Conservation (phyloP, 805 yeast genomes). For the Sugiyamaella lignohabitans region DNA sequence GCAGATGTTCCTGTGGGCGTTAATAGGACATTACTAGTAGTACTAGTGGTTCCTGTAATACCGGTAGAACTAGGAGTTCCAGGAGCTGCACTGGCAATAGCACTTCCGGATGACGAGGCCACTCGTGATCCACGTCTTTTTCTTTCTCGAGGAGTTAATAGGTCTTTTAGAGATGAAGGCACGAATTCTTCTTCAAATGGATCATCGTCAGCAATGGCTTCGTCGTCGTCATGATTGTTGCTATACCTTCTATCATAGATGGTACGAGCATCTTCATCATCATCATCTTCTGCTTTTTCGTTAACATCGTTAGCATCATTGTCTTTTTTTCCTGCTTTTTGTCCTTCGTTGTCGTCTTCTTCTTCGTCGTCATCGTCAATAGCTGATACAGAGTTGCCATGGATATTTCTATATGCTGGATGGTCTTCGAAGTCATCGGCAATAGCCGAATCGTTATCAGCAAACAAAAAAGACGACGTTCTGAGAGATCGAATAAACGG, state of each 20-base stretch:
- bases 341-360: not conserved
- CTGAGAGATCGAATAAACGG: conserved; percentile 5
- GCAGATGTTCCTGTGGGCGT: too few relatives aligned
- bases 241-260: not conserved
- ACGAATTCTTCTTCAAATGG: conserved; percentile 65
- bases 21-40: not conserved
- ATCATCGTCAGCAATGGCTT: conserved; percentile 19
- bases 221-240: conserved; percentile 23
- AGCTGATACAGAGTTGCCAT: not conserved
- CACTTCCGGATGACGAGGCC: conserved; percentile 1
- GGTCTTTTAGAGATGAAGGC: conserved; percentile 73
- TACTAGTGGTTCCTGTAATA: not conserved
- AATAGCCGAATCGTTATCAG: conserved; percentile 30
- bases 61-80: not conserved
- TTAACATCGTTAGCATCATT: not conserved
- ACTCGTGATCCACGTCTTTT: conserved; percentile 36
- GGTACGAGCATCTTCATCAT: not conserved
- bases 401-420: conserved; percentile 17
- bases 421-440: conserved; percentile 40
- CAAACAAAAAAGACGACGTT: conserved; percentile 4
- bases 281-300: too few relatives aligned
- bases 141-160: conserved; percentile 75
- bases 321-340: too few relatives aligned
- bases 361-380: not conserved
- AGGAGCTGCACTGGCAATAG: not conserved